phyloP scores from a whole-genome alignment of 331 rosid genomes.

The Malus hybrid region DNA sequence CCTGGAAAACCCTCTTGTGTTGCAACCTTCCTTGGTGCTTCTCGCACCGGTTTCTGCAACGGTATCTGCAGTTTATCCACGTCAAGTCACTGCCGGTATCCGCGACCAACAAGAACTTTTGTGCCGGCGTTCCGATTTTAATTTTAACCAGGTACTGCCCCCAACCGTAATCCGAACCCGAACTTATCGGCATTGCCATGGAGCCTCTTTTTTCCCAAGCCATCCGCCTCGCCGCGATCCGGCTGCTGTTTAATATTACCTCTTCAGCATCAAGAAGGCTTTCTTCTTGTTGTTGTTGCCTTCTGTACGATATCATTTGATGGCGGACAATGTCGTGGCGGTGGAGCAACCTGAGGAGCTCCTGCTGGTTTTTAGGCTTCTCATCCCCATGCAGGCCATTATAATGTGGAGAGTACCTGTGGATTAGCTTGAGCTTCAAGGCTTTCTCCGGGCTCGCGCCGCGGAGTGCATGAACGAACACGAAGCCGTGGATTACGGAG shows the following conservation, averaged over 20 bases:
- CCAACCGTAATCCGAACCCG: slow-evolving; percentile 37
- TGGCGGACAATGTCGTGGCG: slow-evolving; percentile 20
- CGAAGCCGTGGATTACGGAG: neutral
- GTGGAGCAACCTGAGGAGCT: slow-evolving; percentile 20
- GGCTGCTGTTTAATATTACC: too few species aligned
- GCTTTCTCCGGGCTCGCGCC: neutral
- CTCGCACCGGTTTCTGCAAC: neutral
- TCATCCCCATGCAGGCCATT: neutral
- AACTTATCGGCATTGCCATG: slow-evolving; percentile 24
- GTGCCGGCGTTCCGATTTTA: slow-evolving; percentile 53
- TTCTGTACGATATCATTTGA: neutral
- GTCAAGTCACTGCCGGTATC: slow-evolving; percentile 73
- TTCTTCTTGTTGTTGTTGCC: neutral
- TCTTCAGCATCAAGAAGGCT: too few species aligned
- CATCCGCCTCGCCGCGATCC: slow-evolving; percentile 11
- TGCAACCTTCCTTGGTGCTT: neutral
- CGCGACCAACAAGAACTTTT: slow-evolving; percentile 38
- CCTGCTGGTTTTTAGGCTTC: neutral
- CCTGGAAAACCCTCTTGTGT: slow-evolving; percentile 20
- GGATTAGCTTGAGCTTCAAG: slow-evolving; percentile 39
- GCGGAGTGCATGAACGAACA: neutral
- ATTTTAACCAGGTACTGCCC: slow-evolving; percentile 56
- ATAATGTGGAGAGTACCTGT: slow-evolving; percentile 27
- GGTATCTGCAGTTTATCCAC: slow-evolving; percentile 45
- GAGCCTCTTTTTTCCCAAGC: slow-evolving; percentile 1